Evolutionary conservation across 768 basidiomycete species (phyloP).

Genomic region (Auriculariales sp.): DNA sequence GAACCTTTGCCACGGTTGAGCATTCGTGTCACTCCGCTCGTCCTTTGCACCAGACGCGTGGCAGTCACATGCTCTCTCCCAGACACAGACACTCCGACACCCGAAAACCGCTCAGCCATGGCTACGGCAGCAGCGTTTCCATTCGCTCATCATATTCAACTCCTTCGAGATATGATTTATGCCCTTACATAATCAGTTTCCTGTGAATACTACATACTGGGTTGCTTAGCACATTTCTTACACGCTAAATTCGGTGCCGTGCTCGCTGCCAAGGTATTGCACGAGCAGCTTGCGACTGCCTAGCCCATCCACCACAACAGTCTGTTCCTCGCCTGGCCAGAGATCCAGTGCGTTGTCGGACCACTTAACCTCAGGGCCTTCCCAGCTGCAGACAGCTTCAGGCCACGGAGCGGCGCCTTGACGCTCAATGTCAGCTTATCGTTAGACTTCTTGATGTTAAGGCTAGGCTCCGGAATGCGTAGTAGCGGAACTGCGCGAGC

Average conservation of each 20-base stretch:
- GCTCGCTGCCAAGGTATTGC: conserved; percentile 11
- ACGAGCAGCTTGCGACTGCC: conserved; percentile 6
- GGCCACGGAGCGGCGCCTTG: conserved; percentile 12
- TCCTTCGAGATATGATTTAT: too few species aligned
- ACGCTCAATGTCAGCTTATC: conserved; percentile 7
- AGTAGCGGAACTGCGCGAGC: conserved; percentile 14
- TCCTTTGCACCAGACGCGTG: too few species aligned
- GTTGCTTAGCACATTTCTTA: too few species aligned
- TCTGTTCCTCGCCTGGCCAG: conserved; percentile 11
- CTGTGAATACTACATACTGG: too few species aligned
- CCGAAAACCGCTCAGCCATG: too few species aligned
- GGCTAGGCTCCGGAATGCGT: conserved; percentile 17
- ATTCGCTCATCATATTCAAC: too few species aligned
- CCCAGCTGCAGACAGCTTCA: conserved; percentile 12
- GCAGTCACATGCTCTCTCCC: too few species aligned
- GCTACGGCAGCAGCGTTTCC: too few species aligned
- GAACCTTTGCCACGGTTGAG: too few species aligned
- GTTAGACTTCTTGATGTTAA: conserved; percentile 3
- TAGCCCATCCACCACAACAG: conserved; percentile 8
- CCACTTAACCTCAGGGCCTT: conserved; percentile 14
- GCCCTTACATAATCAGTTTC: too few species aligned
- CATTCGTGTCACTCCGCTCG: too few species aligned
- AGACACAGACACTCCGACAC: too few species aligned
- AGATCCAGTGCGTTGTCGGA: conserved; percentile 15
- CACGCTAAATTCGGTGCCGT: background rate